Base-by-base conservation (phyloP, 176 grass and related monocot species). In the Olyra latifolia region DNA sequence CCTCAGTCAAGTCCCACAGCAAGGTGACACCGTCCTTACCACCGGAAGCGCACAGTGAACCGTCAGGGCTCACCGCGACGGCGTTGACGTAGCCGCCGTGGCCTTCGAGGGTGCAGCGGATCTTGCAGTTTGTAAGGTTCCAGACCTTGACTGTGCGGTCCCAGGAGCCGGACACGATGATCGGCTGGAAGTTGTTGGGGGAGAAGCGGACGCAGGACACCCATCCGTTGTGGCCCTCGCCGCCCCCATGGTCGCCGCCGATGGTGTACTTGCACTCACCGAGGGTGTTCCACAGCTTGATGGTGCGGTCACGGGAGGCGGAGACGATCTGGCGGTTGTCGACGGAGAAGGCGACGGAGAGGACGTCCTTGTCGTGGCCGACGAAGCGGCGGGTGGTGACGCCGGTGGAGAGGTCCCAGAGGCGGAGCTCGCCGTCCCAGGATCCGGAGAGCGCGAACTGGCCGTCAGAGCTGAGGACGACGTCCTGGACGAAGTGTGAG, bases 231-330 rank as follows among this genome's bases (percentile, higher is more conserved):
- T 98, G 95, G 3, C 82, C 95, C 72, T 98, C 95, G 19, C 82
- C 71, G 19, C 71, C 95, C 40, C 89, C 85, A 6, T 81, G 65
- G 42, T 76, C 75, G 11, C 76, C 84, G 12, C 89, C 85, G 35
- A 98, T 98, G 12, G 95, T 98, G 88, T 98, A 98, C 80, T 98
- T 98, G 92, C 95, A 98, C 80, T 98, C 95, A 15, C 92, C 92
- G 23, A 98, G 92, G 3, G 95, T 98, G 86, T 94, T 98, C 95
- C 95, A 98, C 2, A 98, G 86, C 87, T 98, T 98, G 69, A 98
- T 98, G 55, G 89, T 94, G 35, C 86, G 83, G 52, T 98, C 95
- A 35, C 92, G 91, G 28, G 95, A 89, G 5, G 92, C 95, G 6
- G 95, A 98, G 9, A 98, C 90, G 64, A 98, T 98, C 89, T 98